These are phyloP conservation scores for Moniliella sp. DNA, from an alignment of 1,284 basidiomycete genomes.

Conservation along the genomic window DNA sequence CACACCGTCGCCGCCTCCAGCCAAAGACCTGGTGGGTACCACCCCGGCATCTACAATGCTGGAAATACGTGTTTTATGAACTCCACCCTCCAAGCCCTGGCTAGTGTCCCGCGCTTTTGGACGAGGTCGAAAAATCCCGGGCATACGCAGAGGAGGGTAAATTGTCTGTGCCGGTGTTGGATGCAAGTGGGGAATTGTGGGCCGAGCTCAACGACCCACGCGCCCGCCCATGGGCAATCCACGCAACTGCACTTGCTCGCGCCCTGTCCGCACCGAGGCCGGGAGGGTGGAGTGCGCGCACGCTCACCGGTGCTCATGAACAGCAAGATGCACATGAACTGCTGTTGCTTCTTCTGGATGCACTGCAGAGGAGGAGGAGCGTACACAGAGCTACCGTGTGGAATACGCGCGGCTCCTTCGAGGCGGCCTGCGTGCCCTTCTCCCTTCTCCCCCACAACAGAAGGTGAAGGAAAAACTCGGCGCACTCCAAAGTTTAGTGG, in stretches of 20 bases:
- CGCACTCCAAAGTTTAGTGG: constrained; percentile 4
- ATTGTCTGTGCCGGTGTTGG: constrained; percentile 17
- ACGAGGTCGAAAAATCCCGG: constrained; percentile 10
- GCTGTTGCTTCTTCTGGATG: constrained; percentile 20
- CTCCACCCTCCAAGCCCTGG: constrained; percentile 21
- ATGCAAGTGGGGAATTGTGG: not conserved
- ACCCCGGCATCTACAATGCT: constrained; percentile 22
- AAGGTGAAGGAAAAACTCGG: no score
- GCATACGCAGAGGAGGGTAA: constrained; percentile 17
- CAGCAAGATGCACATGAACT: constrained; percentile 33
- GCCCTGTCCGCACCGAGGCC: constrained; percentile 13
- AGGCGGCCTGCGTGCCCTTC: not conserved
- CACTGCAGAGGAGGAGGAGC: constrained; percentile 18
- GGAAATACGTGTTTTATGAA: constrained; percentile 33
- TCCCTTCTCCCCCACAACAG: no score
- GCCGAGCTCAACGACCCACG: constrained; percentile 11
- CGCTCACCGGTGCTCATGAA: constrained; percentile 24
- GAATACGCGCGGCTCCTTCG: not conserved
- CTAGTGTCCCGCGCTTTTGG: constrained; percentile 7
- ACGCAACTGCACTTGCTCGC: constrained; percentile 11
- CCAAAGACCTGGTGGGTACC: no score
- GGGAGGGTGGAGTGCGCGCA: constrained; percentile 12
- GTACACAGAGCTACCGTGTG: constrained; percentile 3
- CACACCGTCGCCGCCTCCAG: no score
- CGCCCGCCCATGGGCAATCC: constrained; percentile 3